Conservation (phyloP, 768 basidiomycete species). For the Fistulinella prunicolor region DNA sequence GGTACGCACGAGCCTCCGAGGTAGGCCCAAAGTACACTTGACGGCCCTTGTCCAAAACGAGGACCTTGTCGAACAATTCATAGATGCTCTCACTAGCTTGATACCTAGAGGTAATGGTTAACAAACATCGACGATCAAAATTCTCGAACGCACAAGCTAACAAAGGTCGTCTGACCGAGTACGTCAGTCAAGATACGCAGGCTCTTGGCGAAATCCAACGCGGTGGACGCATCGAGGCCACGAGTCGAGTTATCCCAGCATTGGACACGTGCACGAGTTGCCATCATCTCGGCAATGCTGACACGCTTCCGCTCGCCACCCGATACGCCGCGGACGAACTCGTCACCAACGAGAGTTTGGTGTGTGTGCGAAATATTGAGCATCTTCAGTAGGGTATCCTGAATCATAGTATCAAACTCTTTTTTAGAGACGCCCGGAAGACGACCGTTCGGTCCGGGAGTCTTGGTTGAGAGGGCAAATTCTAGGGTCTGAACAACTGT, state of each 20-base stretch:
- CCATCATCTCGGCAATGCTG: constrained; percentile 85
- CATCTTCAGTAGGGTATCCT: constrained; percentile 66
- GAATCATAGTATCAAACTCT: constrained; percentile 54
- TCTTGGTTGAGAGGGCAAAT: constrained; percentile 71
- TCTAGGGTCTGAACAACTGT: constrained; percentile 75
- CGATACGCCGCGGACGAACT: constrained; percentile 78
- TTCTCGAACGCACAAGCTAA: constrained; percentile 53
- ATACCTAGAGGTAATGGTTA: constrained; percentile 40
- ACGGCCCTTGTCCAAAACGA: constrained; percentile 76
- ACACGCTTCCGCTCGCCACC: constrained; percentile 81
- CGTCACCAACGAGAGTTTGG: constrained; percentile 80
- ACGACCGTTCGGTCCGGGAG: constrained; percentile 70
- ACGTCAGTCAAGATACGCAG: constrained; percentile 82
- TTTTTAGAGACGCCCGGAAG: constrained; percentile 63
- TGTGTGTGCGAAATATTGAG: constrained; percentile 81
- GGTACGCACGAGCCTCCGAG: constrained; percentile 72
- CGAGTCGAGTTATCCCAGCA: constrained; percentile 84
- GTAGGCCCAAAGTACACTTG: constrained; percentile 81
- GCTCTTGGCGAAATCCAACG: constrained; percentile 79
- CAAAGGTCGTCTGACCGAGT: constrained; percentile 76
- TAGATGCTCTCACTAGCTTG: constrained; percentile 83
- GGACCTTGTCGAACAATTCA: constrained; percentile 81
- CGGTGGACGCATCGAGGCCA: constrained; percentile 83
- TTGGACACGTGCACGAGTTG: constrained; percentile 74
- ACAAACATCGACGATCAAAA: neutral